phyloP scores from a whole-genome alignment of 1,139 yeast genomes.

The Diutina mesorugosa region DNA sequence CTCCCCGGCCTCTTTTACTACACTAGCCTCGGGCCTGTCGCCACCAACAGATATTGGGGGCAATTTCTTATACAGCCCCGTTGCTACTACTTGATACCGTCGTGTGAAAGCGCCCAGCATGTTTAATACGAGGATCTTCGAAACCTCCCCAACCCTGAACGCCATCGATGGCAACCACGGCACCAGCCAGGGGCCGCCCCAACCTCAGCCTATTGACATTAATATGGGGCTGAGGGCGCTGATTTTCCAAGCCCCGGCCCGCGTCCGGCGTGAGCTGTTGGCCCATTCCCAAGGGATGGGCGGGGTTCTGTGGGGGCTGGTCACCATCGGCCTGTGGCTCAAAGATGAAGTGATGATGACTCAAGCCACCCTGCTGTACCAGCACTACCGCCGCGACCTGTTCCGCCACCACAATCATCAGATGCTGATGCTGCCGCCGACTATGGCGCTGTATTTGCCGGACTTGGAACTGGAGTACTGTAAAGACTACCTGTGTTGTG shows the following conservation, averaged over 20 bases:
- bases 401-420: conserved; percentile 13
- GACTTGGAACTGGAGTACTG: conserved; percentile 92
- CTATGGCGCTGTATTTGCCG: conserved; percentile 53
- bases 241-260: conserved; percentile 17
- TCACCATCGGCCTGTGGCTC: conserved; percentile 90
- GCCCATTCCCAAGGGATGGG: conserved; percentile 98
- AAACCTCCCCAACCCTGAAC: neutral
- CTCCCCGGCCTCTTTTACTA: neutral
- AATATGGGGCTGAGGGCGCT: conserved; percentile 29
- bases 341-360: conserved; percentile 75
- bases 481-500: conserved; percentile 94
- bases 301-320: conserved; percentile 96
- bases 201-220: conserved; percentile 36
- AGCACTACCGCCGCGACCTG: conserved; percentile 22
- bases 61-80: neutral
- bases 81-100: neutral
- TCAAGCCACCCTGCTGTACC: conserved; percentile 9
- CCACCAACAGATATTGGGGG: neutral
- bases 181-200: neutral
- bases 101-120: neutral
- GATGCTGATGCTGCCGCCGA: conserved; percentile 48
- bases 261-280: conserved; percentile 69
- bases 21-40: neutral
- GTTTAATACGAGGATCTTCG: conserved; percentile 1
- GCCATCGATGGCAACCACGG: neutral